These are phyloP conservation scores for Fagus crenata DNA, from an alignment of 306 rosid genomes.

Conservation along the genomic window DNA sequence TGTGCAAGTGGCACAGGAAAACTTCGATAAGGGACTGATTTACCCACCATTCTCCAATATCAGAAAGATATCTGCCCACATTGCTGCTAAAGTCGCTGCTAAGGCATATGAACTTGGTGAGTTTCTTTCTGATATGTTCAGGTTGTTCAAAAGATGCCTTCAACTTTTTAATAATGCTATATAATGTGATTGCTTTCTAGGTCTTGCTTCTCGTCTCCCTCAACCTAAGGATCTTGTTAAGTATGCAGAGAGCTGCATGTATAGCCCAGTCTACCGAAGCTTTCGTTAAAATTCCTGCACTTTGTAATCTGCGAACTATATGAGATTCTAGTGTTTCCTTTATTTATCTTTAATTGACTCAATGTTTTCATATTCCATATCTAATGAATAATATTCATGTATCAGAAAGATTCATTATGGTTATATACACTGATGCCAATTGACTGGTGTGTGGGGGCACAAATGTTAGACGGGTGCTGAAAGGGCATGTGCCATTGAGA, in stretches of 20 bases:
- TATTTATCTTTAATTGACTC: background rate
- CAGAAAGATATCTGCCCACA: slow-evolving; percentile 91
- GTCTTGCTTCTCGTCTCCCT: slow-evolving; percentile 91
- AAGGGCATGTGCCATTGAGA: background rate
- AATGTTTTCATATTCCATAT: background rate
- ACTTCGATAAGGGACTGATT: slow-evolving; percentile 80
- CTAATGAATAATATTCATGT: background rate
- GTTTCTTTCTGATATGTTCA: slow-evolving; percentile 25
- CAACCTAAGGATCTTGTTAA: slow-evolving; percentile 86
- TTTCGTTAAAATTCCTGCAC: slow-evolving; percentile 51
- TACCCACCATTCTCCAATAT: slow-evolving; percentile 96
- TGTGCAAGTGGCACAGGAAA: slow-evolving; percentile 65
- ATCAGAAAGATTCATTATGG: background rate
- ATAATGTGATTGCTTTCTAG: slow-evolving; percentile 40
- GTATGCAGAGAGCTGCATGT: slow-evolving; percentile 96
- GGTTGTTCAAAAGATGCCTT: background rate
- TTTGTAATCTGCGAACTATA: background rate
- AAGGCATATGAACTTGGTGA: slow-evolving; percentile 85
- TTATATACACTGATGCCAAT: background rate
- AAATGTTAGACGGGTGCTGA: background rate
- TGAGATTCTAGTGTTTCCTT: background rate
- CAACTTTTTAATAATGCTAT: slow-evolving; percentile 5
- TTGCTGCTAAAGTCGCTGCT: slow-evolving; percentile 92
- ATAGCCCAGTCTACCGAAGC: slow-evolving; percentile 83
- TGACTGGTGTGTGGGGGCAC: background rate